Percentiles rank a stretch among this genome's conserved stretches.
phyloP scores from a whole-genome alignment of 495 filamentous ascomycete genomes.

The Podospora bellae-mahoneyi region DNA sequence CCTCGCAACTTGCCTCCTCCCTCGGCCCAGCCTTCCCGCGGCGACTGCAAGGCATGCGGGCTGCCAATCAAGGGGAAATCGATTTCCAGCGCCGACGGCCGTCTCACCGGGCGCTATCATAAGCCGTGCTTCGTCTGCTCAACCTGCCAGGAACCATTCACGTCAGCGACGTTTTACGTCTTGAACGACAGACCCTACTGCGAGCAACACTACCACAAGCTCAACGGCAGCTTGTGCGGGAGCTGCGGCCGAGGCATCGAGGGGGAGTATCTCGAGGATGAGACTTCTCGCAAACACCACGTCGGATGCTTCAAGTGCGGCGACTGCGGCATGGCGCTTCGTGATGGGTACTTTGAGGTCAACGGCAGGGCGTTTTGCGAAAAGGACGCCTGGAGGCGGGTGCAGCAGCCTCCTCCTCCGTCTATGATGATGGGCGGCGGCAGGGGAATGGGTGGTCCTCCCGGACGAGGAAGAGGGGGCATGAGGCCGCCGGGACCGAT shows the following conservation, averaged over 20 bases:
- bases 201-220: slow-evolving; percentile 85
- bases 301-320: slow-evolving; percentile 79
- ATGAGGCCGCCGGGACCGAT: slow-evolving; percentile 16
- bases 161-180: slow-evolving; percentile 90
- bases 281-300: slow-evolving; percentile 75
- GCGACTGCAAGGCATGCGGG: slow-evolving; percentile 78
- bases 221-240: slow-evolving; percentile 80
- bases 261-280: slow-evolving; percentile 90
- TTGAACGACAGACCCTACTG: slow-evolving; percentile 83
- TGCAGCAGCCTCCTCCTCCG: slow-evolving; percentile 27
- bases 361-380: slow-evolving; percentile 68
- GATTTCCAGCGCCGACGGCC: slow-evolving; percentile 87
- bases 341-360: slow-evolving; percentile 62
- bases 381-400: slow-evolving; percentile 68
- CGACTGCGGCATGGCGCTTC: slow-evolving; percentile 55
- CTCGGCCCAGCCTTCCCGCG: slow-evolving; percentile 46
- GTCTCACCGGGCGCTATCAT: slow-evolving; percentile 90
- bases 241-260: slow-evolving; percentile 84
- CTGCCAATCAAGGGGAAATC: slow-evolving; percentile 83
- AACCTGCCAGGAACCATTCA: slow-evolving; percentile 76
- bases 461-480: slow-evolving; percentile 12
- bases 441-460: slow-evolving; percentile 9
- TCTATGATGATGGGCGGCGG: slow-evolving; percentile 10
- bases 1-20: slow-evolving; percentile 13
- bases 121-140: slow-evolving; percentile 90